These are phyloP conservation scores for Teratosphaeria pseudoeucalypti DNA, from an alignment of 2,329 filamentous ascomycete species.

Conservation along the genomic window DNA sequence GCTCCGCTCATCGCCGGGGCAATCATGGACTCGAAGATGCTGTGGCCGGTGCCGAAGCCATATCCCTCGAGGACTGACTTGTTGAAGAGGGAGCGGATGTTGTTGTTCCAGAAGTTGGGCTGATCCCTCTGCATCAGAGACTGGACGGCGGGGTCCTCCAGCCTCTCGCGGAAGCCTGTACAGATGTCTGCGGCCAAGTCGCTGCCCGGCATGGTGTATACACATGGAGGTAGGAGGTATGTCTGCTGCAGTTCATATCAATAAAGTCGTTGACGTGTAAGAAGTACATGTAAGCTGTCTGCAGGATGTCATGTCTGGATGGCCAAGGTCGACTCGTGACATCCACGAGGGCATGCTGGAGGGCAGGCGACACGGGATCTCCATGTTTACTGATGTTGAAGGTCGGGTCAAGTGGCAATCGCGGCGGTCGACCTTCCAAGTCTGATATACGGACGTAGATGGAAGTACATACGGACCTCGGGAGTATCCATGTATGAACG, in stretches of 20 bases:
- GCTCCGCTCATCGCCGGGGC: slow-evolving; percentile 53
- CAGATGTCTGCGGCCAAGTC: background rate
- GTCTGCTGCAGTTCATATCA: background rate
- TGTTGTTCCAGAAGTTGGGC: slow-evolving; percentile 6
- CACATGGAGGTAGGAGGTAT: background rate
- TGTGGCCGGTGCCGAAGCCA: slow-evolving; percentile 34
- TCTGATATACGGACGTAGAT: too few species aligned
- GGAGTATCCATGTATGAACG: background rate
- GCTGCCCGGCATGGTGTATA: background rate
- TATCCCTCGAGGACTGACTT: slow-evolving; percentile 18
- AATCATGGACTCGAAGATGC: slow-evolving; percentile 35
- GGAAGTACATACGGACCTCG: too few species aligned
- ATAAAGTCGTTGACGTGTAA: background rate
- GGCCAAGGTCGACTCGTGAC: background rate
- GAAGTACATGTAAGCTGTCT: background rate
- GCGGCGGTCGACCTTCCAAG: background rate
- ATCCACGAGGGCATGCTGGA: background rate
- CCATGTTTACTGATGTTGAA: background rate
- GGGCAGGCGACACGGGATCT: background rate
- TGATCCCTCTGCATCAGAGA: background rate
- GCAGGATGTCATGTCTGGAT: background rate
- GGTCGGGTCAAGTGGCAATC: background rate
- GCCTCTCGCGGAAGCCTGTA: background rate
- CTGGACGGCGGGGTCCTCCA: background rate
- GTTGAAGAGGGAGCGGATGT: slow-evolving; percentile 1